Evolutionary conservation across 202 grass and related monocot genomes (phyloP).

Genomic region (Setaria viridis): DNA sequence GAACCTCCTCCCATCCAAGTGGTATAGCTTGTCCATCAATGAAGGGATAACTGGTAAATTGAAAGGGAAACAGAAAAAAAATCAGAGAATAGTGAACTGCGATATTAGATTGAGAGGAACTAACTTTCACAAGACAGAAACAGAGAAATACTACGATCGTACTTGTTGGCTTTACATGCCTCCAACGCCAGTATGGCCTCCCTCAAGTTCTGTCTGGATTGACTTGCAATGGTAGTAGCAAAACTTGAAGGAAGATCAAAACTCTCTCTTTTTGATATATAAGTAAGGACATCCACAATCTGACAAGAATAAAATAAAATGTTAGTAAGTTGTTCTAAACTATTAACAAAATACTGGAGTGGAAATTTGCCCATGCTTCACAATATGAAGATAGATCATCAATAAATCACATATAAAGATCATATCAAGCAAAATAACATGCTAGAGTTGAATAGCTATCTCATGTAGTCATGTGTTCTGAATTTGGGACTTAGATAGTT

Average conservation of each 20-base stretch:
- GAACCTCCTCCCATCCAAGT: constrained; percentile 63
- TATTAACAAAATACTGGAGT: constrained; percentile 19
- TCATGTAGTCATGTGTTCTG: neutral
- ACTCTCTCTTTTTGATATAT: constrained; percentile 64
- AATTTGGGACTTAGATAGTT: constrained; percentile 19
- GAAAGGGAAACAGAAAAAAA: constrained; percentile 12
- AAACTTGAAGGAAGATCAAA: constrained; percentile 65
- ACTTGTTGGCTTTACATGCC: constrained; percentile 74
- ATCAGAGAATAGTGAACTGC: neutral
- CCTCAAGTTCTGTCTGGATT: constrained; percentile 70
- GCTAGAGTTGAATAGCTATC: neutral
- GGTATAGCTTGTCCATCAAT: constrained; percentile 69
- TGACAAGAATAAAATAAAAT: constrained; percentile 16
- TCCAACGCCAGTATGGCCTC: constrained; percentile 74
- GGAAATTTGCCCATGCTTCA: constrained; percentile 9
- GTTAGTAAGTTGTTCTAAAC: constrained; percentile 8
- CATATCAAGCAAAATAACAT: constrained; percentile 26
- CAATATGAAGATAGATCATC: neutral
- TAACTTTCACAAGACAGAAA: constrained; percentile 2
- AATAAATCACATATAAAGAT: neutral
- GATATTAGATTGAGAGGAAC: neutral
- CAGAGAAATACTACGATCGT: constrained; percentile 15
- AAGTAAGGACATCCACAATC: constrained; percentile 64
- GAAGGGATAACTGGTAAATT: constrained; percentile 65
- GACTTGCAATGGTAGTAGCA: constrained; percentile 59